A percentile compares a stretch with the other conserved stretches of the same genome.
These are phyloP conservation scores for Penicillium simplicissimum DNA, from an alignment of 495 filamentous ascomycete genomes.

Conservation along the genomic window DNA sequence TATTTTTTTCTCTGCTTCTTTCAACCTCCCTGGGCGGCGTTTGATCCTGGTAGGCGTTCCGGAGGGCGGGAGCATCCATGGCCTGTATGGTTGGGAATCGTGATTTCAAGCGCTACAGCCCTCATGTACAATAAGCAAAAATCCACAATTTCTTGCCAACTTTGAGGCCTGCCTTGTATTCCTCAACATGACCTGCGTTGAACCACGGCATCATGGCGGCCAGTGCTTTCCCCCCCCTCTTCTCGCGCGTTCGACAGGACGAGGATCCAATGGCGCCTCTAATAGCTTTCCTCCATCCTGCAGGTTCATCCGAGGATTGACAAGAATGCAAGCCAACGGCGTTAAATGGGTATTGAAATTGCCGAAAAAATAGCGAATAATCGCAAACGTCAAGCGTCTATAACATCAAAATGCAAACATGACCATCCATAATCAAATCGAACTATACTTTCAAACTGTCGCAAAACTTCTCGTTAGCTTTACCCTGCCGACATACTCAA, in stretches of 20 bases:
- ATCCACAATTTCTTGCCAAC: conserved; percentile 16
- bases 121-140: conserved; percentile 34
- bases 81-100: conserved; percentile 21
- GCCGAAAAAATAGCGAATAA: not conserved
- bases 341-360: not conserved
- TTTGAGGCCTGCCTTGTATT: conserved; percentile 5
- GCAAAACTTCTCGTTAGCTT: not conserved
- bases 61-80: conserved; percentile 15
- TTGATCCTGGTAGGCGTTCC: conserved; percentile 23
- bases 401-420: not conserved
- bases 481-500: not conserved
- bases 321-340: not conserved
- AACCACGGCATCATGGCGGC: not conserved
- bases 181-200: not conserved
- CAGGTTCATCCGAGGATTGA: not conserved
- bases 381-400: not conserved
- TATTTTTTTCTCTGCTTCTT: conserved; percentile 2
- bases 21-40: conserved; percentile 17
- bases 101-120: conserved; percentile 27
- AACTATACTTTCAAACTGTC: not conserved
- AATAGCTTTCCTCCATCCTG: not conserved
- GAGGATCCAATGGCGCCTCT: not conserved
- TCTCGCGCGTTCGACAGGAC: not conserved
- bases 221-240: not conserved
- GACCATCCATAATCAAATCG: not conserved